Evolutionary conservation across 352 stramenopile species (phyloP).

Genomic region (Phytophthora megakarya): DNA sequence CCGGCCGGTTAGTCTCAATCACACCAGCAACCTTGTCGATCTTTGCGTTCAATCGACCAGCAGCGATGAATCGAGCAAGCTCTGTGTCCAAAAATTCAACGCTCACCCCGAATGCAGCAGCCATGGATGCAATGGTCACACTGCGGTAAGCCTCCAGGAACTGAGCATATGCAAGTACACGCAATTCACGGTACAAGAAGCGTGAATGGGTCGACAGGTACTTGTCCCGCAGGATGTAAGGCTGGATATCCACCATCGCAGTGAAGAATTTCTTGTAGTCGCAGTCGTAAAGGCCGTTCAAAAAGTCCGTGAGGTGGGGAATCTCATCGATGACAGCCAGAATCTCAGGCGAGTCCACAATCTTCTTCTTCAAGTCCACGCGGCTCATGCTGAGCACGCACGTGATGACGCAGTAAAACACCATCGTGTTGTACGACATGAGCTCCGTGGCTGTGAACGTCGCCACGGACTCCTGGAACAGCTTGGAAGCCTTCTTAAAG

Average conservation of each 20-base stretch:
- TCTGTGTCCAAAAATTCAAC: constrained; percentile 96
- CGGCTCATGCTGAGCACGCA: constrained; percentile 94
- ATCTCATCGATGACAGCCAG: constrained; percentile 89
- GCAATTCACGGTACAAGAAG: constrained; percentile 97
- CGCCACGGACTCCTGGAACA: constrained; percentile 97
- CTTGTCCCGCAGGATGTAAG: constrained; percentile 90
- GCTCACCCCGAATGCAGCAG: constrained; percentile 95
- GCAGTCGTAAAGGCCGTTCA: constrained; percentile 97
- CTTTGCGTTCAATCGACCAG: constrained; percentile 96
- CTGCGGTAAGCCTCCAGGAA: constrained; percentile 98
- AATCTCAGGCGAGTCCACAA: constrained; percentile 98
- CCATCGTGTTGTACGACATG: constrained; percentile 97
- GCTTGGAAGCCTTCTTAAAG: constrained; percentile 92
- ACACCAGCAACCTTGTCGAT: constrained; percentile 99
- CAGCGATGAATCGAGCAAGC: constrained; percentile 97
- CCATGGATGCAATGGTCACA: constrained; percentile 97
- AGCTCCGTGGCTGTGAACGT: constrained; percentile 99
- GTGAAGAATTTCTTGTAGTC: constrained; percentile 98
- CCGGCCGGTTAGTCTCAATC: constrained; percentile 98
- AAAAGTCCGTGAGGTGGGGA: constrained; percentile 77
- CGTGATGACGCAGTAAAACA: constrained; percentile 97
- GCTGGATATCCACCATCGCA: constrained; percentile 88
- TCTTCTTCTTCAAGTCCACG: constrained; percentile 97
- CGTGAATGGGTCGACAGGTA: constrained; percentile 93
- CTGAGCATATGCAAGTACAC: constrained; percentile 97